Conservation (phyloP, 371 early-diverging fungal species). For the Basidiobolus meristosporus region DNA sequence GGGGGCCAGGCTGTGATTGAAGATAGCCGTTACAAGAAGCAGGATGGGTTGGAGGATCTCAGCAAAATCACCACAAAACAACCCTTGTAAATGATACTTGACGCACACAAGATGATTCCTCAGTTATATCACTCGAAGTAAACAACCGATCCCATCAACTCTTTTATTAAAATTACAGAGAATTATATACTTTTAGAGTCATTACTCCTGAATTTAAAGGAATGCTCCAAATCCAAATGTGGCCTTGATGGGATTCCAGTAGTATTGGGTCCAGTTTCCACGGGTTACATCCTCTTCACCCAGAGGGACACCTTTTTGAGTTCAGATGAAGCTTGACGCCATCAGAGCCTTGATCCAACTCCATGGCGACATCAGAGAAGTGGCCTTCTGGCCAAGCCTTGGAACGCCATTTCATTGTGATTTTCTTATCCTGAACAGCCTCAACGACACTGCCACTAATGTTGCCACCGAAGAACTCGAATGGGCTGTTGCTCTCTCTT, state of each 20-base stretch:
- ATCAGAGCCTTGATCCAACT: conserved; percentile 32
- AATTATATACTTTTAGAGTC: too few species aligned
- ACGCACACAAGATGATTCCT: too few species aligned
- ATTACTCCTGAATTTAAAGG: too few species aligned
- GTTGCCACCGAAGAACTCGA: conserved; percentile 72
- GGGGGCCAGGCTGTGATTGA: conserved; percentile 22
- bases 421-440: conserved; percentile 43
- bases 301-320: conserved; percentile 76
- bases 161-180: too few species aligned
- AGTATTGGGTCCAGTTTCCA: conserved; percentile 80
- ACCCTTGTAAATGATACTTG: too few species aligned
- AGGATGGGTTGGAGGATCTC: conserved; percentile 36
- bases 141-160: too few species aligned
- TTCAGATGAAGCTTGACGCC: not conserved
- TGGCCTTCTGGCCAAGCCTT: conserved; percentile 62
- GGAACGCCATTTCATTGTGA: conserved; percentile 73
- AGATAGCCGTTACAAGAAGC: conserved; percentile 43
- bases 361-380: not conserved
- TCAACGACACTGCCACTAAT: conserved; percentile 67
- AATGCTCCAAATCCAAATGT: conserved; percentile 90
- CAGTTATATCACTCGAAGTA: too few species aligned
- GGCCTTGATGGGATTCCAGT: conserved; percentile 84
- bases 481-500: conserved; percentile 29
- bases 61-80: too few species aligned
- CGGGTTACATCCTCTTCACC: conserved; percentile 69